Evolutionary conservation across 108 stramenopile genomes (phyloP).

Genomic region (Phaeodactylum tricornutum): DNA sequence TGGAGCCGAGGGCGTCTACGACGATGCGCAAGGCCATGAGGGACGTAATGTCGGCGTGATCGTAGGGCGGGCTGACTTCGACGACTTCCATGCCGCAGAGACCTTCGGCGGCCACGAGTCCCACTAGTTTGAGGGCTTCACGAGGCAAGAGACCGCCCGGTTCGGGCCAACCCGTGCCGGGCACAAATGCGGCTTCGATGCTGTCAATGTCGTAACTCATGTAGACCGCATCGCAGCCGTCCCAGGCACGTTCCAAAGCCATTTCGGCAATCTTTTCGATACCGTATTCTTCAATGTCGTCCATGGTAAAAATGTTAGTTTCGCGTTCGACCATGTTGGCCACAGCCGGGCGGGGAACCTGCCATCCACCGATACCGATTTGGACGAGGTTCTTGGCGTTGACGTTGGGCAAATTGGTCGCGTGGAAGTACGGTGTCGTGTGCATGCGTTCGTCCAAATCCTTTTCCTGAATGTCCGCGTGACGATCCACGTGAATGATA

Average conservation of each 20-base stretch:
- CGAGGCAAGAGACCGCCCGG: constrained; percentile 76
- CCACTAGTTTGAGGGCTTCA: constrained; percentile 76
- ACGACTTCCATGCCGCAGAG: constrained; percentile 85
- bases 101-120: constrained; percentile 62
- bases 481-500: constrained; percentile 81
- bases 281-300: constrained; percentile 66
- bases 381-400: constrained; percentile 73
- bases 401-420: constrained; percentile 79
- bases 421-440: constrained; percentile 83
- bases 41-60: constrained; percentile 75
- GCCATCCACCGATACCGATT: constrained; percentile 85
- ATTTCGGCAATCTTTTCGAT: constrained; percentile 83
- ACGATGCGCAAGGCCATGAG: constrained; percentile 73
- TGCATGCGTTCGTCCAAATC: constrained; percentile 82
- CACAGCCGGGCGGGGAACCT: constrained; percentile 69
- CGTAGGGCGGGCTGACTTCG: constrained; percentile 80
- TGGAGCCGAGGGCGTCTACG: constrained; percentile 72
- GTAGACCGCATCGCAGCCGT: constrained; percentile 82
- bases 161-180: constrained; percentile 80
- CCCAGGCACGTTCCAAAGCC: constrained; percentile 79
- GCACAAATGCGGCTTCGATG: constrained; percentile 83
- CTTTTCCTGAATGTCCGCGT: constrained; percentile 83
- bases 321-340: constrained; percentile 71
- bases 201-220: constrained; percentile 85
- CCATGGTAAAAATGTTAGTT: constrained; percentile 86